phyloP scores from a whole-genome alignment of 2,329 filamentous ascomycete species.

The Apiospora aurea region DNA sequence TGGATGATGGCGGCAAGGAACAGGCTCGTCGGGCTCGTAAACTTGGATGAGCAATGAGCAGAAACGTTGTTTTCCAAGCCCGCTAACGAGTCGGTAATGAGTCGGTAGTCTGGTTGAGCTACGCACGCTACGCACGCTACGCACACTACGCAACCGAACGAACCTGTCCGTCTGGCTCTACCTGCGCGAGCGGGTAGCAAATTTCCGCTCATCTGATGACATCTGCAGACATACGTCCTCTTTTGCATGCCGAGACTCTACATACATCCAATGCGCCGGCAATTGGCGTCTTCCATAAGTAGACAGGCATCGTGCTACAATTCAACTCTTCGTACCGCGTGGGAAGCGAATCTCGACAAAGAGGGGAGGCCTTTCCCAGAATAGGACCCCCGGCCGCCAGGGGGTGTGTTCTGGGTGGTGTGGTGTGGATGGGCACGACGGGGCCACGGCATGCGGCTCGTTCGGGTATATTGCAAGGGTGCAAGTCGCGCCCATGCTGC shows the following conservation, averaged over 20 bases:
- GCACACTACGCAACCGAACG: background rate
- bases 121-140: background rate
- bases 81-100: background rate
- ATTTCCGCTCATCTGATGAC: background rate
- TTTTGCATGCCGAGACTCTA: background rate
- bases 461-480: slow-evolving; percentile 13
- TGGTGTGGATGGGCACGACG: background rate
- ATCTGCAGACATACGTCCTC: too few relatives aligned
- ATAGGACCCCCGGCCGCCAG: background rate
- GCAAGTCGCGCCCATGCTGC: background rate
- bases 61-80: background rate
- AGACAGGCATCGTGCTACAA: background rate
- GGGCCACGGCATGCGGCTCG: background rate
- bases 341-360: background rate
- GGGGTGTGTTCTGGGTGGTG: background rate
- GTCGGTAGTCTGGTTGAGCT: background rate
- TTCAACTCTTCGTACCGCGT: slow-evolving; percentile 6
- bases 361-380: background rate
- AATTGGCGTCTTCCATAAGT: background rate
- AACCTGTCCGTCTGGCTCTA: background rate
- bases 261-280: background rate
- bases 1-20: background rate
- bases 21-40: background rate
- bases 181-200: background rate
- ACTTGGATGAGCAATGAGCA: background rate